Percentiles rank a stretch among this genome's conserved stretches.
Evolutionary conservation across 768 basidiomycete species (phyloP).

Genomic region (Mycena amicta): DNA sequence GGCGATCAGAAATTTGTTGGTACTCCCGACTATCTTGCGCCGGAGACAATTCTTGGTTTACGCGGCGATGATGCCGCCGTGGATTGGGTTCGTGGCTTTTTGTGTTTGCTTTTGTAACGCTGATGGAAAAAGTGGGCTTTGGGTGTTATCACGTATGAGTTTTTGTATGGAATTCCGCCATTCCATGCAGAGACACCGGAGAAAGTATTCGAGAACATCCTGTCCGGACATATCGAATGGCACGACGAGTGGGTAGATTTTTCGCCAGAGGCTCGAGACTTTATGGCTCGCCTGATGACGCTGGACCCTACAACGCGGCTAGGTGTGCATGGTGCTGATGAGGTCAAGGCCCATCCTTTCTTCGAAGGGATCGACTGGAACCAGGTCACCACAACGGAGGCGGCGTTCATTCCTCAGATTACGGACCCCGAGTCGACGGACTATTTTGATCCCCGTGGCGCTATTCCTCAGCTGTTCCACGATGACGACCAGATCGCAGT

Average conservation of each 20-base stretch:
- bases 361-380: slow-evolving; percentile 93
- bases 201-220: slow-evolving; percentile 97
- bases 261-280: slow-evolving; percentile 83
- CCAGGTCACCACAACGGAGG: slow-evolving; percentile 83
- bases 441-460: slow-evolving; percentile 97
- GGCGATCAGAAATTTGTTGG: slow-evolving; percentile 95
- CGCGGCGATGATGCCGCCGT: slow-evolving; percentile 94
- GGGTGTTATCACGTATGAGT: slow-evolving; percentile 97
- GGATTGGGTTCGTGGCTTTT: slow-evolving; percentile 79
- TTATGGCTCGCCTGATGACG: slow-evolving; percentile 86
- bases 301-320: slow-evolving; percentile 79
- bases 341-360: slow-evolving; percentile 92
- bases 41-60: slow-evolving; percentile 92
- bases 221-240: slow-evolving; percentile 94
- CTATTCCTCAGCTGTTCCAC: slow-evolving; percentile 86
- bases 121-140: slow-evolving; percentile 82
- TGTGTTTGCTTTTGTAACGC: not conserved
- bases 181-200: slow-evolving; percentile 98
- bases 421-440: slow-evolving; percentile 98
- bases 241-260: slow-evolving; percentile 91
- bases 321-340: slow-evolving; percentile 84
- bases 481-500: slow-evolving; percentile 76
- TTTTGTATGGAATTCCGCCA: slow-evolving; percentile 93
- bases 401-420: slow-evolving; percentile 93
- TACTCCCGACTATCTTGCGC: slow-evolving; percentile 96